These are phyloP conservation scores for Stagonosporopsis vannaccii DNA, from an alignment of 2,329 filamentous ascomycete species.

Conservation along the genomic window DNA sequence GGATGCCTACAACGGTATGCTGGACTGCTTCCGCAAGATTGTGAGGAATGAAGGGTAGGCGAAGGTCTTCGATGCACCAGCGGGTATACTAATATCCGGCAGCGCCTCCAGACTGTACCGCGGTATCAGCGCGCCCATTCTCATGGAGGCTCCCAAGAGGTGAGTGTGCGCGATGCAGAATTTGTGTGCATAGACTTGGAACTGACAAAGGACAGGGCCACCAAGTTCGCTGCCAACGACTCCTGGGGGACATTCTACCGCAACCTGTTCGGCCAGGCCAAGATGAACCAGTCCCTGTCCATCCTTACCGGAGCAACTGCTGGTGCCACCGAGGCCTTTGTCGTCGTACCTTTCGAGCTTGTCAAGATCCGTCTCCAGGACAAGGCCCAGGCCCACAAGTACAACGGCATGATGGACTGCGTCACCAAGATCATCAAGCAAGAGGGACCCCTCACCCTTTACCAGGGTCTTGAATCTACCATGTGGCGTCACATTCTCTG, in stretches of 20 bases:
- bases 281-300: slow-evolving; percentile 92
- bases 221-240: slow-evolving; percentile 99
- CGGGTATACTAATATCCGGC: slow-evolving; percentile 24
- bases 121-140: slow-evolving; percentile 91
- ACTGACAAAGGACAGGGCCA: slow-evolving; percentile 66
- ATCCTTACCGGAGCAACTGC: slow-evolving; percentile 93
- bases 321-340: slow-evolving; percentile 93
- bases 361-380: slow-evolving; percentile 99
- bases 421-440: slow-evolving; percentile 81
- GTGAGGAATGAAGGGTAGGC: slow-evolving; percentile 90
- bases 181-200: background rate
- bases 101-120: slow-evolving; percentile 92
- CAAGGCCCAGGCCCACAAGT: slow-evolving; percentile 88
- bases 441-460: slow-evolving; percentile 87
- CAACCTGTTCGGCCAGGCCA: slow-evolving; percentile 78
- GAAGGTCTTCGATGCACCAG: background rate
- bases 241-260: slow-evolving; percentile 97
- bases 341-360: slow-evolving; percentile 97
- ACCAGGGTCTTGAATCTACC: slow-evolving; percentile 96
- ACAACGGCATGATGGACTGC: slow-evolving; percentile 81
- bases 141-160: slow-evolving; percentile 96
- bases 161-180: slow-evolving; percentile 25
- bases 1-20: slow-evolving; percentile 94
- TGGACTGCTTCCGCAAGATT: slow-evolving; percentile 98
- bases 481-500: slow-evolving; percentile 94